A percentile compares a stretch with the other conserved stretches of the same genome.
phyloP scores from a whole-genome alignment of 805 yeast species.

The Saccharomycopsis sp. region DNA sequence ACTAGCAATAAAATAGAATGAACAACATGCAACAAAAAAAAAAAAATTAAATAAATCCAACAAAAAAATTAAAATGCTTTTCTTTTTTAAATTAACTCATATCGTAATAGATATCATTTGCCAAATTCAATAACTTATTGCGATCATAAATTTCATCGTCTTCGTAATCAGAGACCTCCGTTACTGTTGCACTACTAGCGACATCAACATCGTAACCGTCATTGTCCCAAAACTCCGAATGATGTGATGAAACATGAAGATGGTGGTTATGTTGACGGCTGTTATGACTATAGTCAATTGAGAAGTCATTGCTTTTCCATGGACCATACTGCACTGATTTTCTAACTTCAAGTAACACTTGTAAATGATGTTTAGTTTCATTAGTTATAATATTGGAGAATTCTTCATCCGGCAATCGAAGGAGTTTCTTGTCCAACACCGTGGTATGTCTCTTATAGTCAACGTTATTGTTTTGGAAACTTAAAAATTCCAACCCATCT shows the following conservation, averaged over 20 bases:
- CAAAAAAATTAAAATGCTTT: no score
- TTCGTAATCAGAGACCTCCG: not conserved
- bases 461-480: not conserved
- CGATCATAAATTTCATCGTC: not conserved
- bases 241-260: not conserved
- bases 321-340: slow-evolving; percentile 10
- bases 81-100: no score
- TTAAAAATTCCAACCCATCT: slow-evolving; percentile 1
- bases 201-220: not conserved
- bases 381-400: not conserved
- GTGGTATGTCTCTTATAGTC: not conserved
- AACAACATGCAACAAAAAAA: no score
- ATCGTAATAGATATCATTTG: not conserved
- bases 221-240: not conserved
- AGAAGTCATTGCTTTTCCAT: not conserved
- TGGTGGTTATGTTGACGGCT: no score
- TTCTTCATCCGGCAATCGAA: no score
- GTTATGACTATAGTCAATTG: no score
- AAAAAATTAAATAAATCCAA: no score
- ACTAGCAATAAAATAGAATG: no score
- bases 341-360: slow-evolving; percentile 1
- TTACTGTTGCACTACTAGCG: not conserved
- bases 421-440: not conserved
- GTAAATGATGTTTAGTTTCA: slow-evolving; percentile 3
- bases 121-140: not conserved